Evolutionary conservation across 2,329 filamentous ascomycete species (phyloP).

Genomic region (Aphanoascus verrucosus): DNA sequence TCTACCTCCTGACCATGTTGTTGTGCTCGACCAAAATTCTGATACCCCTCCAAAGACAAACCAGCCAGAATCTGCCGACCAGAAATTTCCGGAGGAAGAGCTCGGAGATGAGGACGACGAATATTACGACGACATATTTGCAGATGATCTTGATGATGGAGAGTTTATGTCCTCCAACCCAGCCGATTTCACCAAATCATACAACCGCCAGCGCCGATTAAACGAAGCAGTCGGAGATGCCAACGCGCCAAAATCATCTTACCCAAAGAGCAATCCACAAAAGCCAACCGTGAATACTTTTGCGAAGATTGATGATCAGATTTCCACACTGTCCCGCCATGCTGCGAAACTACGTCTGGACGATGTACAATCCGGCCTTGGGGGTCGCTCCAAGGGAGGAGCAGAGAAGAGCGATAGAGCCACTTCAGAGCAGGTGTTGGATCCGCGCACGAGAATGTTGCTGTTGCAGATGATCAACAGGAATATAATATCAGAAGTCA

Average conservation of each 20-base stretch:
- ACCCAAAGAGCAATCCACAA: constrained; percentile 65
- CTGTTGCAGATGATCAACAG: constrained; percentile 92
- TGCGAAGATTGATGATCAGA: constrained; percentile 74
- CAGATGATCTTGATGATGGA: constrained; percentile 46
- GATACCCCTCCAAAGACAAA: constrained; percentile 5
- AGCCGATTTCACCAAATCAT: constrained; percentile 68
- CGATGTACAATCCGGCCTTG: constrained; percentile 45
- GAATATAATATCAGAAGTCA: constrained; percentile 76
- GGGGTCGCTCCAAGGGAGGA: constrained; percentile 37
- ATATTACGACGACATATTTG: constrained; percentile 50
- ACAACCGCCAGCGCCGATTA: constrained; percentile 70
- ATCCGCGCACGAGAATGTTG: constrained; percentile 90
- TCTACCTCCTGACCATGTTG: background rate
- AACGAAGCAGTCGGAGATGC: constrained; percentile 43
- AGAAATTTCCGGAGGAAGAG: constrained; percentile 26
- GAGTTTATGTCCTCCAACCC: constrained; percentile 47
- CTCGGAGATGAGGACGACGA: constrained; percentile 47
- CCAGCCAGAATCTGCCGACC: constrained; percentile 7
- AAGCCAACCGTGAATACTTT: constrained; percentile 69
- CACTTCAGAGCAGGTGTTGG: constrained; percentile 87
- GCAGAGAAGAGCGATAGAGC: constrained; percentile 81
- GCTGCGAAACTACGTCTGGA: constrained; percentile 77
- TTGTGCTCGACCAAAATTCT: constrained; percentile 1
- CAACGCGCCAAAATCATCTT: constrained; percentile 44
- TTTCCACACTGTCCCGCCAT: constrained; percentile 72